These are phyloP conservation scores for Ceratocystis albifundus DNA, from an alignment of 2,329 filamentous ascomycete genomes.

Conservation along the genomic window DNA sequence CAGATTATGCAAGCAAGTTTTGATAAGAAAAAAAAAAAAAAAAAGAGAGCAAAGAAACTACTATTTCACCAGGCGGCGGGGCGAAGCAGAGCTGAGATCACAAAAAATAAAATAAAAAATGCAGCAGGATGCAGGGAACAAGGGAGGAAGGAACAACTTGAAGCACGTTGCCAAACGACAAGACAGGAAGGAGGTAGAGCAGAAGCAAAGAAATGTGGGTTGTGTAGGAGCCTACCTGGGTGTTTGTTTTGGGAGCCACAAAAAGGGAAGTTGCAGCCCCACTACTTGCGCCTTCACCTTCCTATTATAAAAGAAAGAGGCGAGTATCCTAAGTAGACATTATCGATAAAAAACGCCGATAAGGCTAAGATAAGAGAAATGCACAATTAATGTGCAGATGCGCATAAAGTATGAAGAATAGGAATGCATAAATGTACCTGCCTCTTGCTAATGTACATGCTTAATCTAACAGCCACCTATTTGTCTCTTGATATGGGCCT, in stretches of 20 bases:
- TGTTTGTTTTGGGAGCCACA: conserved; percentile 10
- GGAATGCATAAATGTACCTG: too few species aligned
- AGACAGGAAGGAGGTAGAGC: background rate
- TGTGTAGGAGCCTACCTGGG: background rate
- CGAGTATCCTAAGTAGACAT: too few species aligned
- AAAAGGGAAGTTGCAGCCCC: conserved; percentile 20
- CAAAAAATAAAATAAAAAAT: too few species aligned
- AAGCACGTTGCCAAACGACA: conserved; percentile 6
- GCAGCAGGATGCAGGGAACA: background rate
- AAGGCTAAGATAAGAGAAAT: background rate
- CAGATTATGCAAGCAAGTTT: background rate
- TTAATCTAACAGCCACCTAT: too few species aligned
- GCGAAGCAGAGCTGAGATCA: background rate
- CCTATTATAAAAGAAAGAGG: background rate
- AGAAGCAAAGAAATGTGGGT: background rate
- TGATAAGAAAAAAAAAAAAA: background rate
- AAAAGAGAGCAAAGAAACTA: background rate
- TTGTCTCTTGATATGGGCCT: too few species aligned
- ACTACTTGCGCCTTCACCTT: conserved; percentile 9
- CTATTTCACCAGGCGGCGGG: background rate
- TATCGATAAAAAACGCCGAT: background rate
- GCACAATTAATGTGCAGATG: too few species aligned
- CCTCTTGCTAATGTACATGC: too few species aligned
- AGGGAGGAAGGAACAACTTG: background rate
- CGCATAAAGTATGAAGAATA: too few species aligned